These are phyloP conservation scores for Penicillium sp. DNA, from an alignment of 2,329 filamentous ascomycete genomes.

Conservation along the genomic window DNA sequence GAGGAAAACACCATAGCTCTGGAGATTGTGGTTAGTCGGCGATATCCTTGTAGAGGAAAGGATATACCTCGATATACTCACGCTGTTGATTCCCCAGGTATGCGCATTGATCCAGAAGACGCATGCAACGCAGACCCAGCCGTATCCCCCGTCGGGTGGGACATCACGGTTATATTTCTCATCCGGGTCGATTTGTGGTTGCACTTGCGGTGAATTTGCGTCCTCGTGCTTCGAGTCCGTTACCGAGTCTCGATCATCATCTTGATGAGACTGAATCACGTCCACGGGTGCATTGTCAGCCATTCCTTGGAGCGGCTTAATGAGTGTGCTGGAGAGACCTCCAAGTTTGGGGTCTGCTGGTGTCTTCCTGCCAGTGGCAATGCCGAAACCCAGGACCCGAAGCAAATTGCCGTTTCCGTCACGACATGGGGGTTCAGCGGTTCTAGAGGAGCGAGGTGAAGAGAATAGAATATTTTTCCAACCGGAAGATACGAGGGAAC, in stretches of 20 bases:
- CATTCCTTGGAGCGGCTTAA: constrained; percentile 21
- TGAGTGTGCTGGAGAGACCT: background rate
- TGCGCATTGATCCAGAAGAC: constrained; percentile 65
- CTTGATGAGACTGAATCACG: constrained; percentile 27
- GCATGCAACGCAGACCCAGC: constrained; percentile 61
- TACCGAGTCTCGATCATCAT: constrained; percentile 14
- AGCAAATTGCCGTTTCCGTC: constrained; percentile 16
- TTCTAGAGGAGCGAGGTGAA: background rate
- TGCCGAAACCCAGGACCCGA: constrained; percentile 1
- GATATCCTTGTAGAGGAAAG: background rate
- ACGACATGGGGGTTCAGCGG: constrained; percentile 3
- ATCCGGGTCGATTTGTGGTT: constrained; percentile 23
- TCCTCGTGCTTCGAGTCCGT: constrained; percentile 8
- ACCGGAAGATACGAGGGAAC: background rate
- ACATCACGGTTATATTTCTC: constrained; percentile 37
- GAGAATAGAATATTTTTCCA: background rate
- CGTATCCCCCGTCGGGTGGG: constrained; percentile 60
- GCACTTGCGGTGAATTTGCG: constrained; percentile 9
- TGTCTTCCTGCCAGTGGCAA: constrained; percentile 4
- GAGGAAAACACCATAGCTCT: constrained; percentile 60
- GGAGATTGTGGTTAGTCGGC: background rate
- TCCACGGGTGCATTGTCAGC: constrained; percentile 36
- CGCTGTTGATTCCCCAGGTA: constrained; percentile 74
- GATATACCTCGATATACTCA: constrained; percentile 32
- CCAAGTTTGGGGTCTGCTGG: background rate